Conservation (phyloP, 495 filamentous ascomycete species). For the Hyaloscypha bicolor region DNA sequence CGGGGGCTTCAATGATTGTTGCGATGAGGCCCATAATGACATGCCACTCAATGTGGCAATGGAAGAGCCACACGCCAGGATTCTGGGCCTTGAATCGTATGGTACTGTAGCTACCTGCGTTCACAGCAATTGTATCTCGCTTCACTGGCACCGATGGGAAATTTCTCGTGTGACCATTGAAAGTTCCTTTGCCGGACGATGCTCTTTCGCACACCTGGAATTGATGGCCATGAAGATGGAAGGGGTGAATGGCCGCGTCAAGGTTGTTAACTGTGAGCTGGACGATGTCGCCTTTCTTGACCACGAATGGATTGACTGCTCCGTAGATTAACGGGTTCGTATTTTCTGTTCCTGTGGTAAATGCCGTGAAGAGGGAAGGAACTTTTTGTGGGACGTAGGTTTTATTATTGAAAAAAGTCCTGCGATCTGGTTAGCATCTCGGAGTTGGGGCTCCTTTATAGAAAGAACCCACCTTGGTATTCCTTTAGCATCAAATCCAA, state of each 20-base stretch:
- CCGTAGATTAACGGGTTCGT: constrained; percentile 56
- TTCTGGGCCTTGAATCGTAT: constrained; percentile 68
- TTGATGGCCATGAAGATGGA: constrained; percentile 59
- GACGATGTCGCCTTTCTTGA: constrained; percentile 49
- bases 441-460: background rate
- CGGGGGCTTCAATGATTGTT: constrained; percentile 52
- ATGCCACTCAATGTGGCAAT: constrained; percentile 42
- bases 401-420: background rate
- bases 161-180: background rate
- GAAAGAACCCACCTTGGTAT: constrained; percentile 1
- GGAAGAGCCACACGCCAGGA: constrained; percentile 49
- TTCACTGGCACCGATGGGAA: constrained; percentile 42
- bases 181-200: constrained; percentile 32
- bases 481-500: constrained; percentile 8
- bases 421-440: background rate
- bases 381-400: constrained; percentile 1
- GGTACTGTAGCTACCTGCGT: constrained; percentile 57
- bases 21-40: constrained; percentile 44
- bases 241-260: constrained; percentile 62
- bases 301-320: background rate
- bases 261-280: constrained; percentile 81
- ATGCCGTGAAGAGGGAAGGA: background rate
- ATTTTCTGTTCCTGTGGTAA: constrained; percentile 36
- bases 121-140: constrained; percentile 57
- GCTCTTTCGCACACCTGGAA: constrained; percentile 58